Base-by-base conservation (phyloP, 2,329 filamentous ascomycete species). In the Xenoacremonium recifei region DNA sequence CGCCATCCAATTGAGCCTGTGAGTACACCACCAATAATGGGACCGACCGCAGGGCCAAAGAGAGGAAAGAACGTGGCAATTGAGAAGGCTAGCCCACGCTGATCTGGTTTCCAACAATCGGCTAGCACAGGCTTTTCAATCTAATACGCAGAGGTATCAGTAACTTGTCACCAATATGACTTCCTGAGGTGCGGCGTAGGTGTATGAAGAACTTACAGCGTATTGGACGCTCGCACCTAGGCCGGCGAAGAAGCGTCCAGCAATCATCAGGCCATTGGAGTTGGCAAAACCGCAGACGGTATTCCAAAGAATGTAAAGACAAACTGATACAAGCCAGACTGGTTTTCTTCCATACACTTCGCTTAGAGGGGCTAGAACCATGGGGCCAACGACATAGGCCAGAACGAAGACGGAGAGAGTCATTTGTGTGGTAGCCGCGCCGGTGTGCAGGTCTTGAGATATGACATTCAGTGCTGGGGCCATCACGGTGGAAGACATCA, bases 31-130 rank as follows among this genome's bases (percentile, higher is more conserved):
- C 23, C 23, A 27, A 27, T 27, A 51, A 46, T 69, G 75, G 6
- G 68, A 4, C 72, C 71, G 3, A 68, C 57, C 12, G 37, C 45
- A 23, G 45, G 45, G 3, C 41, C 45, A 15, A 47, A 30, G 17
- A 37, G 42, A 10, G 44, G 45, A 4, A 47, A 10, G 3, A 47
- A 23, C 13, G 42, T 35, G 4, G 44, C 37, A 29, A 44, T 37
- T 3, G 44, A 25, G 25, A 44, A 42, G 13, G 40, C 40, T 20
- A 36, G 21, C 2, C 40, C 76, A 35, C 78, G 68, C 48, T 75
- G 66, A 45, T 79, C 73, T 23, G 70, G 69, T 1, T 58, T 53
- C 23, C 83, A 70, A 56, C 84, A 66, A 57, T 85, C 82, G 12
- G 76, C 40, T 16, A 47, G 23, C 7, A 27, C 23, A 7, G 23